These are phyloP conservation scores for Rhodotorula taiwanensis DNA, from an alignment of 768 basidiomycete genomes.

Conservation along the genomic window DNA sequence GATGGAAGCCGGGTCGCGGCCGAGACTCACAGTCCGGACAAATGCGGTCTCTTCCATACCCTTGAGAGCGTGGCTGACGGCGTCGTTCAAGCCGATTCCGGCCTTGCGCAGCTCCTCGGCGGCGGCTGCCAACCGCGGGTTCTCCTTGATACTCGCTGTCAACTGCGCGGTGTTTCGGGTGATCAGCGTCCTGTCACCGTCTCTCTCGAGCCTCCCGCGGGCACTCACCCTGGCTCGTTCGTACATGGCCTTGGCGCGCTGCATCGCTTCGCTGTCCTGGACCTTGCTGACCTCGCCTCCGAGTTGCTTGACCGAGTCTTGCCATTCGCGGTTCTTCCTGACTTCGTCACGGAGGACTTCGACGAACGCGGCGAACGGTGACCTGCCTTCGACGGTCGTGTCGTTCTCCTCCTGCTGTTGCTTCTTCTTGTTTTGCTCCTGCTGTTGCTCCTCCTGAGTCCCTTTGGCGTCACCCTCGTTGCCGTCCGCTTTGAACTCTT, in stretches of 20 bases:
- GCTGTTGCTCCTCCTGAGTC: constrained; percentile 11
- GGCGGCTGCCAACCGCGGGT: constrained; percentile 81
- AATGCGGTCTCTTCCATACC: constrained; percentile 91
- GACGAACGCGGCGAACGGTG: constrained; percentile 93
- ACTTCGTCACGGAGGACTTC: constrained; percentile 88
- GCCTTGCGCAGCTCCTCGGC: constrained; percentile 84
- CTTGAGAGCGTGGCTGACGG: constrained; percentile 82
- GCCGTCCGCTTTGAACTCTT: constrained; percentile 5
- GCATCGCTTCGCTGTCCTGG: constrained; percentile 95
- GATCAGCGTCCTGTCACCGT: neutral
- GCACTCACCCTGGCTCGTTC: constrained; percentile 79
- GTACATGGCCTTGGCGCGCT: constrained; percentile 79
- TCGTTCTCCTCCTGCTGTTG: constrained; percentile 25
- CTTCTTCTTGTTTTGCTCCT: constrained; percentile 16
- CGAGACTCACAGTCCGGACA: constrained; percentile 52
- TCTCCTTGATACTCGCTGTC: constrained; percentile 90
- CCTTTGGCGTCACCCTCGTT: neutral
- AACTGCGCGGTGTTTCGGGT: constrained; percentile 51
- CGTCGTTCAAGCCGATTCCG: constrained; percentile 87
- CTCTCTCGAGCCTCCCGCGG: neutral
- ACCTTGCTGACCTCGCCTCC: constrained; percentile 96
- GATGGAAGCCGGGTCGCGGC: neutral
- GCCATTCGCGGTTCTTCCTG: constrained; percentile 83
- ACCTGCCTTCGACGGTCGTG: constrained; percentile 44
- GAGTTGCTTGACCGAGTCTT: constrained; percentile 93